Evolutionary conservation across 139 green algal species (phyloP).

Genomic region (Haematococcus lacustris): DNA sequence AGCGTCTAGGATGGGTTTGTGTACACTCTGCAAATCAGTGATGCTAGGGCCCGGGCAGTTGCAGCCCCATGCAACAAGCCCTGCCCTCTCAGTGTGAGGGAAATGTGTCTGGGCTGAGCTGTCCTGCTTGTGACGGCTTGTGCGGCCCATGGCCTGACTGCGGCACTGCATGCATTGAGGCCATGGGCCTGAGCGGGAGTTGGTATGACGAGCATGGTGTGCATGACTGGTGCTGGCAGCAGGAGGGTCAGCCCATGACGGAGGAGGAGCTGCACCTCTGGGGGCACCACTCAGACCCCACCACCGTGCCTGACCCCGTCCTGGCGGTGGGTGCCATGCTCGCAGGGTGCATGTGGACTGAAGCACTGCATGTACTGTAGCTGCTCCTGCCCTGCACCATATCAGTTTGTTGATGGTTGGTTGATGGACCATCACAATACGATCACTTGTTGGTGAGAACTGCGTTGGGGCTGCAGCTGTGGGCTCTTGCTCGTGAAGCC

Average conservation of each 20-base stretch:
- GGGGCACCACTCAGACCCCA: constrained; percentile 73
- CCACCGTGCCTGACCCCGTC: constrained; percentile 71
- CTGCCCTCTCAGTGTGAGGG: too few relatives aligned
- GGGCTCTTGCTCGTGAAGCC: background rate
- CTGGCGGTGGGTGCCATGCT: constrained; percentile 52
- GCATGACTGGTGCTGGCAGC: background rate
- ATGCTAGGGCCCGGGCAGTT: too few relatives aligned
- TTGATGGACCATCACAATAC: background rate
- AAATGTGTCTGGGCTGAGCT: too few relatives aligned
- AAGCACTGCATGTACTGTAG: constrained; percentile 18
- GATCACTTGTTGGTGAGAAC: background rate
- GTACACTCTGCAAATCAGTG: too few relatives aligned
- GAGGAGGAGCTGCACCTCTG: constrained; percentile 90
- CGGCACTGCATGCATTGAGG: too few relatives aligned
- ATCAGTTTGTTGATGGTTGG: background rate
- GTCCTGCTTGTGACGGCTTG: too few relatives aligned
- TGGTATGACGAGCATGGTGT: too few relatives aligned
- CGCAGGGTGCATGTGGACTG: too few relatives aligned
- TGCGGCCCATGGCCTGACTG: too few relatives aligned
- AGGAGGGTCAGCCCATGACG: background rate
- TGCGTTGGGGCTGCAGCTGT: background rate
- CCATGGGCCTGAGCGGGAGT: too few relatives aligned
- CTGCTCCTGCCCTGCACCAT: background rate
- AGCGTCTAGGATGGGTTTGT: too few relatives aligned
- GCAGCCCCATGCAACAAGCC: too few relatives aligned